phyloP scores from a whole-genome alignment of 2,329 filamentous ascomycete species.

The Neophaeococcomyces mojaviensis region DNA sequence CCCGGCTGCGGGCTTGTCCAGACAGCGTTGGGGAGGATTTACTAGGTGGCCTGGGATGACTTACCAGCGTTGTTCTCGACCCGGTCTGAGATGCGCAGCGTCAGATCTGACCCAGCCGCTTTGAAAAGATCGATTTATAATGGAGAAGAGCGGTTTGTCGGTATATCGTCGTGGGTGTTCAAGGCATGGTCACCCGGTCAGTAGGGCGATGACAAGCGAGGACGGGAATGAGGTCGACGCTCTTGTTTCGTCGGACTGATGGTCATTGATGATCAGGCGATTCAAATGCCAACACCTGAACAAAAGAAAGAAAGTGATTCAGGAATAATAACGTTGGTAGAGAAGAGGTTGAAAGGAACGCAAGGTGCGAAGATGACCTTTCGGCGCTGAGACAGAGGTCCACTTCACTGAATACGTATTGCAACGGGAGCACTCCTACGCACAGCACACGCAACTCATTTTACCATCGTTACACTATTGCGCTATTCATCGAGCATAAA shows the following conservation, averaged over 20 bases:
- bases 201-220: not conserved
- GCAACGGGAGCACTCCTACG: not conserved
- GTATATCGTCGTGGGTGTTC: constrained; percentile 3
- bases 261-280: not conserved
- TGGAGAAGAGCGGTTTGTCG: not conserved
- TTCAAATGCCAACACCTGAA: constrained; percentile 1
- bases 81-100: constrained; percentile 2
- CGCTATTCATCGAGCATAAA: too few species aligned
- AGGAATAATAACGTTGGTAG: constrained; percentile 5
- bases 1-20: not conserved
- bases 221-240: not conserved
- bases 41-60: not conserved
- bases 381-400: constrained; percentile 8
- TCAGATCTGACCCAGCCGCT: not conserved
- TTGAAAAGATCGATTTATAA: not conserved
- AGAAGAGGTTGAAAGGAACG: constrained; percentile 8
- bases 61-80: constrained; percentile 1
- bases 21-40: not conserved
- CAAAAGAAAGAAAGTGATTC: constrained; percentile 7
- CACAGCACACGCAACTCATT: not conserved
- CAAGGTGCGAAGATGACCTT: constrained; percentile 8
- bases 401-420: constrained; percentile 5
- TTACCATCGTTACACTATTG: too few species aligned
- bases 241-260: not conserved
- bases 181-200: constrained; percentile 5